Evolutionary conservation across 129 eudicot genomes (phyloP).

Genomic region (Calendula officinalis): DNA sequence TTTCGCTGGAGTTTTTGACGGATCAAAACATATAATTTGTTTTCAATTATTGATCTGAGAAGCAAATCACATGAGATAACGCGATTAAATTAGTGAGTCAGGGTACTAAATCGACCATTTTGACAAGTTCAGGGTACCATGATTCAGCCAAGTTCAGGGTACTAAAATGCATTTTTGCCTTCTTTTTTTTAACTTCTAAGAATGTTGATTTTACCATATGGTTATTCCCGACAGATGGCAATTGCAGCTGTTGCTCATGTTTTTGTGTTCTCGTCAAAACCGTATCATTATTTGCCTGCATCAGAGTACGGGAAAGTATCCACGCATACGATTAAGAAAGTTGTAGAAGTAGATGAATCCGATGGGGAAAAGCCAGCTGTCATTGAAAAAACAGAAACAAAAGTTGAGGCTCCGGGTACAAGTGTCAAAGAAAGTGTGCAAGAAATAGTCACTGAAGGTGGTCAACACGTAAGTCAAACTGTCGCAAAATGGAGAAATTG

Average conservation of each 20-base stretch:
- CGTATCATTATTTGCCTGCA: slow-evolving; percentile 54
- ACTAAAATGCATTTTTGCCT: no score
- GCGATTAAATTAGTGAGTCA: no score
- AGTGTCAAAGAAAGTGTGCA: slow-evolving; percentile 91
- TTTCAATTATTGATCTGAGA: no score
- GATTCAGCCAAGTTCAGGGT: no score
- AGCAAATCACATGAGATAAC: no score
- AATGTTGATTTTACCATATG: not conserved
- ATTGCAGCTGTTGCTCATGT: slow-evolving; percentile 88
- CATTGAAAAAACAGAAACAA: slow-evolving; percentile 59
- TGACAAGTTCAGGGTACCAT: no score
- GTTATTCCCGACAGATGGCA: slow-evolving; percentile 63
- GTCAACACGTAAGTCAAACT: slow-evolving; percentile 64
- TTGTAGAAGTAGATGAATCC: slow-evolving; percentile 43
- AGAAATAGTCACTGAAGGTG: slow-evolving; percentile 92
- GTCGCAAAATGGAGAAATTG: not conserved
- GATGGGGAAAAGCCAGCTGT: slow-evolving; percentile 47
- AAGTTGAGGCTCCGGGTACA: slow-evolving; percentile 77
- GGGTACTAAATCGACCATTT: no score
- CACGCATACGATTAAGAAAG: slow-evolving; percentile 42
- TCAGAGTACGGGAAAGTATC: slow-evolving; percentile 44
- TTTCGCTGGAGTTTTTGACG: no score
- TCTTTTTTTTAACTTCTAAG: not conserved
- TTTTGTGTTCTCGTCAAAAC: slow-evolving; percentile 72
- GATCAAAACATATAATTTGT: no score